Evolutionary conservation across 805 yeast species (phyloP).

Genomic region (Millerozyma miso): DNA sequence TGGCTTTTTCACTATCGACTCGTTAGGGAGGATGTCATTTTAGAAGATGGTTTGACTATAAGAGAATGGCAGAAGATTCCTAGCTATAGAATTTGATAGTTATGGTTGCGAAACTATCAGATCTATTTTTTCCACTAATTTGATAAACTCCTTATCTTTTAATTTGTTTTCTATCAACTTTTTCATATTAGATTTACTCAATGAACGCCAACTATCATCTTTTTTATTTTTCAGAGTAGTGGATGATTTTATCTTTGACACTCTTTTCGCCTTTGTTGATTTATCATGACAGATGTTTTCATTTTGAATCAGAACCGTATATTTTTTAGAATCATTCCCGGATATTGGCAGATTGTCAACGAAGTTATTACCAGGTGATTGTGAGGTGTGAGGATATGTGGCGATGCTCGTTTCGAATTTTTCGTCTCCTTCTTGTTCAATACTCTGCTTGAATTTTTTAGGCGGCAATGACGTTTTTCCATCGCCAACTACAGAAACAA

Average conservation of each 20-base stretch:
- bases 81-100: not conserved
- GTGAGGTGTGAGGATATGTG: too few relatives aligned
- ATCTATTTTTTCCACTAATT: conserved; percentile 15
- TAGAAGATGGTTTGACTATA: conserved; percentile 56
- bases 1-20: conserved; percentile 42
- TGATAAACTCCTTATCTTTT: conserved; percentile 11
- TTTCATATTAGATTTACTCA: not conserved
- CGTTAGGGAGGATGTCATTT: conserved; percentile 32
- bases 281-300: too few relatives aligned
- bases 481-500: too few relatives aligned
- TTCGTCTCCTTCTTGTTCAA: too few relatives aligned
- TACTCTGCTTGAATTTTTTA: too few relatives aligned
- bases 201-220: not conserved
- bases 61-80: conserved; percentile 50
- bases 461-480: too few relatives aligned
- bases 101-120: conserved; percentile 8
- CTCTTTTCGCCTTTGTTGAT: not conserved
- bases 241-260: not conserved
- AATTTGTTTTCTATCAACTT: conserved; percentile 5
- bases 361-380: too few relatives aligned
- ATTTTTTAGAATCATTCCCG: too few relatives aligned
- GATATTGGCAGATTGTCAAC: too few relatives aligned
- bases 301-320: too few relatives aligned
- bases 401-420: too few relatives aligned
- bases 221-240: not conserved